Percentiles rank a stretch among this genome's conserved stretches.
Conservation (phyloP, 345 rosid genomes). For the Psidium guajava region DNA sequence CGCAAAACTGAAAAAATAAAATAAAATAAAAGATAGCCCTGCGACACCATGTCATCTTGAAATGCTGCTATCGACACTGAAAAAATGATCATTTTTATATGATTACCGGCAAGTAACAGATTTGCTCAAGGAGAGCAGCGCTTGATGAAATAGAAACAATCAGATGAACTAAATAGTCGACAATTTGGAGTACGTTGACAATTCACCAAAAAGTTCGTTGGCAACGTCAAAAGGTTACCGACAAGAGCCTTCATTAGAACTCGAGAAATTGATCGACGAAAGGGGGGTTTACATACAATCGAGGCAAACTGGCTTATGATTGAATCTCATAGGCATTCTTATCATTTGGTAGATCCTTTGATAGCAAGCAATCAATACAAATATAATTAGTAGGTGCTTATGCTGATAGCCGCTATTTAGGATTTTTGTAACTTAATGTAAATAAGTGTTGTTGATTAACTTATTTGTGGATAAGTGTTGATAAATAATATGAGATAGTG, state of each 20-base stretch:
- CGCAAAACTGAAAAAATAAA: background rate
- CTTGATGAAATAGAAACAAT: background rate
- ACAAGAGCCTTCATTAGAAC: background rate
- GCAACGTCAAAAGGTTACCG: no score
- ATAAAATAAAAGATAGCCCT: no score
- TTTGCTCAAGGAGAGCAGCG: background rate
- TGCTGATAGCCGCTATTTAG: background rate
- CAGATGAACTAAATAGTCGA: background rate
- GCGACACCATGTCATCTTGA: no score
- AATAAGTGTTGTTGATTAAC: background rate
- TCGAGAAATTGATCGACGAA: background rate
- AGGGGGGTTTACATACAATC: background rate
- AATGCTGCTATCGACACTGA: no score
- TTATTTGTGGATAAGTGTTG: background rate
- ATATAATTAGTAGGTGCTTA: background rate
- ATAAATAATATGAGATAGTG: background rate
- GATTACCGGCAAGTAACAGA: rapidly evolving
- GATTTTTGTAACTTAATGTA: background rate
- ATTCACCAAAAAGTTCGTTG: background rate
- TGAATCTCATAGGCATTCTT: background rate
- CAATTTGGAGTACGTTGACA: background rate
- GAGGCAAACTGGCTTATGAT: background rate
- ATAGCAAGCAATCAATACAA: background rate
- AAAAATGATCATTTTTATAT: no score
- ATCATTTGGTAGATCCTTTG: background rate